These are phyloP conservation scores for Magnusiomyces sp. DNA, from an alignment of 1,139 yeast genomes.

Conservation along the genomic window DNA sequence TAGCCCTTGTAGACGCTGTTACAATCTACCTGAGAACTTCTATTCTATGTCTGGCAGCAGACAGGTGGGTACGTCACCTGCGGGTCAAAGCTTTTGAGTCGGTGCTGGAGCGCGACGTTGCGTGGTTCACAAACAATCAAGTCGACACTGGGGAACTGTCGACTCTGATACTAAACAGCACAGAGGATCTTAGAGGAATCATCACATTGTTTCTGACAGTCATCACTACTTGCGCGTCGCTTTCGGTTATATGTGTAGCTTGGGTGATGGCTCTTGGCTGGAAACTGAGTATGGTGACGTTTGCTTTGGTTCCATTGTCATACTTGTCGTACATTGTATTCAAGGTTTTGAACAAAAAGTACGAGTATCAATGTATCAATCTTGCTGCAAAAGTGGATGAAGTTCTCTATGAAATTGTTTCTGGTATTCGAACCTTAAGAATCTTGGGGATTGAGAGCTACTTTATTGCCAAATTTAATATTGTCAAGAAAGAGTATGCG, in stretches of 20 bases:
- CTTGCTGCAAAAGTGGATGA: conserved; percentile 47
- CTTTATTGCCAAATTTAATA: conserved; percentile 35
- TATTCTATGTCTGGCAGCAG: conserved; percentile 51
- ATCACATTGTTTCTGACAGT: conserved; percentile 55
- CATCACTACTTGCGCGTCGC: conserved; percentile 42
- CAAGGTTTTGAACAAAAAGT: conserved; percentile 42
- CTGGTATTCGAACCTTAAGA: conserved; percentile 55
- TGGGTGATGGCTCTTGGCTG: conserved; percentile 84
- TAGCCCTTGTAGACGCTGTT: conserved; percentile 56
- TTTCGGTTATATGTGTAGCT: conserved; percentile 51
- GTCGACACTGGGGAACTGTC: conserved; percentile 50
- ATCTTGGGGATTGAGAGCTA: conserved; percentile 44
- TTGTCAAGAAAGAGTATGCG: conserved; percentile 15
- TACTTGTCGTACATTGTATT: conserved; percentile 44
- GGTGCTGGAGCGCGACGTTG: conserved; percentile 45
- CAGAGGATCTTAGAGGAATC: conserved; percentile 63
- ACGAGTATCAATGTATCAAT: conserved; percentile 56
- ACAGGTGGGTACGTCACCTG: conserved; percentile 53
- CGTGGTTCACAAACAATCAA: conserved; percentile 40
- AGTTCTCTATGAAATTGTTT: conserved; percentile 48
- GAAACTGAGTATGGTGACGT: conserved; percentile 75
- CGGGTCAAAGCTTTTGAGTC: conserved; percentile 44
- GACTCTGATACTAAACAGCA: conserved; percentile 67
- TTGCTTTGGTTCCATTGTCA: conserved; percentile 63
- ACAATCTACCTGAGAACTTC: conserved; percentile 45